Evolutionary conservation across 2,329 filamentous ascomycete genomes (phyloP), one percentile per base, ranked within the genome.

Genomic region (Fusarium sp.): DNA sequence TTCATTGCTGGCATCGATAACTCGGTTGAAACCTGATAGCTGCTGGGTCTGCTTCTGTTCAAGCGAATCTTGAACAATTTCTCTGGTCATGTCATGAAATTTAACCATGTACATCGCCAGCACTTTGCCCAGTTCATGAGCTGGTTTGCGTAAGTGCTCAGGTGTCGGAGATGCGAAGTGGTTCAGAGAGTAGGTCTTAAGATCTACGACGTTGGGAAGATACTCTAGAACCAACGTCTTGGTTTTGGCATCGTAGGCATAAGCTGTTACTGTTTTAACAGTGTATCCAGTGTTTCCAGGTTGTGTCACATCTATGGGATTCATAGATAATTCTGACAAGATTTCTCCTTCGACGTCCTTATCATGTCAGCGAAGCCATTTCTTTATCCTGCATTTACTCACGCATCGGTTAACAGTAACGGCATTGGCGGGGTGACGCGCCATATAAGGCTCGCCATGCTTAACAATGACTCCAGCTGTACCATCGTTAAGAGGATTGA

Each of bases 381-480:
- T 20, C n/a, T 26, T 7, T 17, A 8, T 20, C 7, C 1, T 10
- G 12, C 0, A 2, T 20, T 13, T 3, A 68, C 51, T n/a, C 22
- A 69, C 59, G 6, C 53, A 70, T 14, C 66, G 42, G 20, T 59
- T 20, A 3, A 45, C 42, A 1, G 58, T 51, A 6, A 70, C 14
- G 3, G 24, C 9, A n/a, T 70, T 64, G 2, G 15, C n/a, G 4
- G 65, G 47, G 22, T 69, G 47, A 7, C 38, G 50, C 8, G 65
- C 47, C 58, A 70, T 69, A 14, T 50, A 64, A 8, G 45, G 47
- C 39, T 70, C 53, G 6, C 45, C 57, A 32, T 69, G 47, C 41
- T 69, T 64, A 14, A 69, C 41, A 17, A 69, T 26, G 5, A 69
- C 51, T 8, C 44, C 24, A 2, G 30, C 20, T 1, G 58, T 54